A percentile compares a stretch with the other conserved stretches of the same genome.
These are phyloP conservation scores for Monilinia aucupariae DNA, from an alignment of 2,329 filamentous ascomycete species.

Conservation along the genomic window DNA sequence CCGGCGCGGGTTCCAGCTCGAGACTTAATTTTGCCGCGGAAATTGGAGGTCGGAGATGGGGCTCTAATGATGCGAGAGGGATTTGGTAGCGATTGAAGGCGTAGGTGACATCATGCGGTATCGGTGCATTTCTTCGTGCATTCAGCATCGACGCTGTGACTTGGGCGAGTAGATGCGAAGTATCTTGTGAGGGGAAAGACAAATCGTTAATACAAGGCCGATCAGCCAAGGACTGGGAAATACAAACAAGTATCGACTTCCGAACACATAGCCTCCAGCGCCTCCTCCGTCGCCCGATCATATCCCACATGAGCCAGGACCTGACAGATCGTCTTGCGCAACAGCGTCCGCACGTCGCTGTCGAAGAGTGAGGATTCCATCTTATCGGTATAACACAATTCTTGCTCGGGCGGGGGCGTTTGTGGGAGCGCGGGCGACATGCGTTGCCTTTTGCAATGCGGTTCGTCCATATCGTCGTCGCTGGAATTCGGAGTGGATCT, in stretches of 20 bases:
- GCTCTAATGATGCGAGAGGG: constrained; percentile 46
- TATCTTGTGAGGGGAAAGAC: constrained; percentile 27
- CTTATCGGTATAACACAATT: neutral
- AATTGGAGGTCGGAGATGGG: constrained; percentile 52
- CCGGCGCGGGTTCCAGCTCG: constrained; percentile 34
- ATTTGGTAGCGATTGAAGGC: constrained; percentile 49
- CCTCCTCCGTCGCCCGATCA: constrained; percentile 47
- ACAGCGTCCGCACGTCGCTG: constrained; percentile 31
- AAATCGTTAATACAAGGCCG: constrained; percentile 18
- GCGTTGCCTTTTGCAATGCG: constrained; percentile 27
- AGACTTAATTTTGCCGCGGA: constrained; percentile 35
- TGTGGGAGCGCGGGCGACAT: constrained; percentile 24
- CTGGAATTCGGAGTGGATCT: constrained; percentile 27
- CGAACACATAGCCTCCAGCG: constrained; percentile 53
- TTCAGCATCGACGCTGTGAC: constrained; percentile 33
- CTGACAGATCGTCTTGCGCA: constrained; percentile 52
- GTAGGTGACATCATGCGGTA: constrained; percentile 53
- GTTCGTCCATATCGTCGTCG: constrained; percentile 30
- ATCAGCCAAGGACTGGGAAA: constrained; percentile 3
- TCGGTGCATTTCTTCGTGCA: constrained; percentile 44
- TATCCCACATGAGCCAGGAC: constrained; percentile 56
- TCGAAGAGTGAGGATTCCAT: constrained; percentile 26
- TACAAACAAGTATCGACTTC: constrained; percentile 53
- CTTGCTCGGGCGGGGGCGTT: constrained; percentile 28
- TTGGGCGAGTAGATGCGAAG: constrained; percentile 30